Evolutionary conservation across 2,329 filamentous ascomycete species (phyloP), one percentile per base, ranked within the genome.

Genomic region (Chrysosphaeria jannelii): DNA sequence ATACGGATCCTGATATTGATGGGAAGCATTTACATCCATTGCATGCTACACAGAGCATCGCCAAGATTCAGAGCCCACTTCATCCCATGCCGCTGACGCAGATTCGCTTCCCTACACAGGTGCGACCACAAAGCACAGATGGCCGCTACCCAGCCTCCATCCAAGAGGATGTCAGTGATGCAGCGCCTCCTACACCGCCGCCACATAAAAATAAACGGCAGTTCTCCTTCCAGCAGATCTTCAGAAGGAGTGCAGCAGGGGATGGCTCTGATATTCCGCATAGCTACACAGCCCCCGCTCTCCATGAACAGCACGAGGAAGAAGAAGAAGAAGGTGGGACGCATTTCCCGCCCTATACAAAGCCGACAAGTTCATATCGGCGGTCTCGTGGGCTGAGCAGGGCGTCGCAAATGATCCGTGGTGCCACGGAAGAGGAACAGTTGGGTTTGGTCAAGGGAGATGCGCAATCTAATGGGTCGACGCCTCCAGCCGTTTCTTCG

Each of bases 141-240:
- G 21, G 19, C 14, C 15, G 39, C 39, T 8, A 8, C 11, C 5
- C 51, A 1, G 47, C 46, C 27, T 58, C 60, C 31, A 60, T 51
- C 15, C 41, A 39, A 10, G 46, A 26, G 8, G 44, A 30, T n/a
- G n/a, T n/a, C 2, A 43, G 43, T 6, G 36, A 43, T 6, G 46
- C 42, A 23, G 41, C 42, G 3, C 52, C 62, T 2, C 66, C 67
- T 1, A 53, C 58, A 4, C 65, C 66, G 2, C 64, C 64, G 4
- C 62, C 54, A 4, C 59, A 59, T 28, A 44, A 21, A 42, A 56
- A 69, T 8, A 58, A 51, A 32, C 58, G 81, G 29, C 75, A 90
- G 38, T 97, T 93, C 45, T 88, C 74, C 10, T 93, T 93, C 51
- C 69, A 79, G 32, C 76, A 71, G 32, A 63, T 90, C 24, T 85